phyloP scores from a whole-genome alignment of 2,329 filamentous ascomycete species.

The Aspergillus vadensis region DNA sequence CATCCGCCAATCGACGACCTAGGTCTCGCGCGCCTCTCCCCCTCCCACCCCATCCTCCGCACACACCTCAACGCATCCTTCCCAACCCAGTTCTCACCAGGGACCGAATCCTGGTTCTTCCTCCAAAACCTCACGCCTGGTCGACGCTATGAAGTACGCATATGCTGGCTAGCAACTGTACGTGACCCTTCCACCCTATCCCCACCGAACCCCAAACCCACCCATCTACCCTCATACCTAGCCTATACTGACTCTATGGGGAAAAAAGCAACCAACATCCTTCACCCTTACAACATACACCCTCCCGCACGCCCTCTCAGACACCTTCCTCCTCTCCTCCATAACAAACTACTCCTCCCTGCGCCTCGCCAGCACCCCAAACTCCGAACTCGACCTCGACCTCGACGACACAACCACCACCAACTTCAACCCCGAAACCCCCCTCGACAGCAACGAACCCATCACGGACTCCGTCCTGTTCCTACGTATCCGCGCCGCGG shows the following conservation, averaged over 20 bases:
- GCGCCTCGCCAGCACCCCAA: slow-evolving; percentile 39
- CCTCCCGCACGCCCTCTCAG: slow-evolving; percentile 62
- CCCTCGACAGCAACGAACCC: slow-evolving; percentile 21
- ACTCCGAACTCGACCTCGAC: slow-evolving; percentile 20
- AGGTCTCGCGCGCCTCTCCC: slow-evolving; percentile 66
- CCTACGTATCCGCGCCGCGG: slow-evolving; percentile 72
- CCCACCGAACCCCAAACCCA: too few relatives aligned
- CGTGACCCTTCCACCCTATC: slow-evolving; percentile 34
- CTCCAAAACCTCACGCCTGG: slow-evolving; percentile 69
- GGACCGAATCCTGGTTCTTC: slow-evolving; percentile 74
- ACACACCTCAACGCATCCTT: slow-evolving; percentile 70
- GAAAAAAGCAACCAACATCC: slow-evolving; percentile 74
- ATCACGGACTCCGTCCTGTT: slow-evolving; percentile 61
- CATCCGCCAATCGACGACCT: slow-evolving; percentile 62
- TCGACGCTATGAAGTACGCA: slow-evolving; percentile 83
- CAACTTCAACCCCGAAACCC: slow-evolving; percentile 15
- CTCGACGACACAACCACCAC: slow-evolving; percentile 16
- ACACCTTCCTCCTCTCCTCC: slow-evolving; percentile 64
- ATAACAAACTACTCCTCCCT: slow-evolving; percentile 63
- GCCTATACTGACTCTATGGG: too few relatives aligned
- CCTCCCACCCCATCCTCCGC: slow-evolving; percentile 57
- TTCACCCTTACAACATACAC: slow-evolving; percentile 71
- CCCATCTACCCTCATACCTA: too few relatives aligned
- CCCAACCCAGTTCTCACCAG: slow-evolving; percentile 58
- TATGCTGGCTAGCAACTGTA: slow-evolving; percentile 94